A percentile compares a stretch with the other conserved stretches of the same genome.
These are phyloP conservation scores for Coemansia sp. DNA, from an alignment of 192 early-diverging fungal genomes.

Conservation along the genomic window DNA sequence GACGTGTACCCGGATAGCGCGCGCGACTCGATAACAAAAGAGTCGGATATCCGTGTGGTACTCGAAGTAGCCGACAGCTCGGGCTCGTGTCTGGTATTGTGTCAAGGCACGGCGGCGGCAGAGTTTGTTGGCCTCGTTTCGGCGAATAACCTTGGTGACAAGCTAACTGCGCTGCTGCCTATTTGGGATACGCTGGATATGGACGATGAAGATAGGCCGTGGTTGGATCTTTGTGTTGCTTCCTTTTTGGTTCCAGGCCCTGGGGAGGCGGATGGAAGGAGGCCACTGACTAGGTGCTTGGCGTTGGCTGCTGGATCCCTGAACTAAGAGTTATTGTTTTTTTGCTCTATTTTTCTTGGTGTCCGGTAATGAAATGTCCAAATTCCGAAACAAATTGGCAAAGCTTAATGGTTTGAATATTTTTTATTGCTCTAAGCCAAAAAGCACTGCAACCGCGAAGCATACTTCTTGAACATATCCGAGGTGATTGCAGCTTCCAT, in stretches of 20 bases:
- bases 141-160: not conserved
- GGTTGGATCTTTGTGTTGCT: not conserved
- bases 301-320: not conserved
- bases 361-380: not conserved
- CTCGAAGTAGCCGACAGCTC: conserved; percentile 17
- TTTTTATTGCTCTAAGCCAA: too few relatives aligned
- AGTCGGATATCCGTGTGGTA: conserved; percentile 5
- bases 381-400: conserved; percentile 12
- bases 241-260: not conserved
- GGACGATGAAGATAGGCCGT: not conserved
- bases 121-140: not conserved
- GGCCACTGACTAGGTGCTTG: not conserved
- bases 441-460: not conserved
- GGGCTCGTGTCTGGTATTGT: conserved; percentile 17
- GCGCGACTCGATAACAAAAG: not conserved
- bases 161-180: not conserved
- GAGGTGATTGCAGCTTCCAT: not conserved
- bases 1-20: conserved; percentile 10
- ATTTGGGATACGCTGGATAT: not conserved
- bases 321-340: not conserved
- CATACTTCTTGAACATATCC: not conserved
- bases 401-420: too few relatives aligned
- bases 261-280: not conserved
- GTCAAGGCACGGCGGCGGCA: not conserved
- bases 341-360: not conserved